A percentile compares a stretch with the other conserved stretches of the same genome.
Evolutionary conservation across 116 monocot species (phyloP).

Genomic region (Thalassia testudinum): DNA sequence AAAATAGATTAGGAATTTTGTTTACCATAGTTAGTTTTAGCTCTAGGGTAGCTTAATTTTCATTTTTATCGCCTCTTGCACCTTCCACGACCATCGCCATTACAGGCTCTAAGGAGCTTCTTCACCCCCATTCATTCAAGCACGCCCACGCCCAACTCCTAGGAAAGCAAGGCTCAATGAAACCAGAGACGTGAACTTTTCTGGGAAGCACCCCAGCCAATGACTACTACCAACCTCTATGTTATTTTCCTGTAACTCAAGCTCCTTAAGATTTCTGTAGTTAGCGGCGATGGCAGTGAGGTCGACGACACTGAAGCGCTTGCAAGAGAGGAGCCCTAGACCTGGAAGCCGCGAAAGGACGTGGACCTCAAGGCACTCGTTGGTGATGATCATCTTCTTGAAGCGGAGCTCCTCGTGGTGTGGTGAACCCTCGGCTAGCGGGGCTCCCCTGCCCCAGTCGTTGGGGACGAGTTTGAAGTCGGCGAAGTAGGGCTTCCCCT

Average conservation of each 20-base stretch:
- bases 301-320: slow-evolving; percentile 40
- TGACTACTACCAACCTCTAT: slow-evolving; percentile 45
- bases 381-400: slow-evolving; percentile 55
- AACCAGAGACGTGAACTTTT: slow-evolving; percentile 56
- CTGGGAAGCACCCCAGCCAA: slow-evolving; percentile 69
- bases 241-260: slow-evolving; percentile 69
- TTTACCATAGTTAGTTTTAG: no score
- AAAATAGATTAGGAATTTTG: no score
- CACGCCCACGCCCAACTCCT: no score
- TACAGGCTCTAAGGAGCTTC: no score
- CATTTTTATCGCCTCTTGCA: no score
- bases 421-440: slow-evolving; percentile 38
- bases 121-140: no score
- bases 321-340: slow-evolving; percentile 31
- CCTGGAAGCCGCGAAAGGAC: slow-evolving; percentile 19
- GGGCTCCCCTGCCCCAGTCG: slow-evolving; percentile 54
- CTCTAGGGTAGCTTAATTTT: no score
- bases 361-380: slow-evolving; percentile 41
- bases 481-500: slow-evolving; percentile 86
- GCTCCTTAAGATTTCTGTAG: slow-evolving; percentile 61
- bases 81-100: no score
- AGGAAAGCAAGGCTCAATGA: slow-evolving; percentile 71
- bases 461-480: slow-evolving; percentile 66
- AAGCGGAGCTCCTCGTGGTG: slow-evolving; percentile 39
- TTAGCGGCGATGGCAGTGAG: slow-evolving; percentile 37